phyloP scores from a whole-genome alignment of 495 filamentous ascomycete genomes.

The Hyaloscypha bicolor region DNA sequence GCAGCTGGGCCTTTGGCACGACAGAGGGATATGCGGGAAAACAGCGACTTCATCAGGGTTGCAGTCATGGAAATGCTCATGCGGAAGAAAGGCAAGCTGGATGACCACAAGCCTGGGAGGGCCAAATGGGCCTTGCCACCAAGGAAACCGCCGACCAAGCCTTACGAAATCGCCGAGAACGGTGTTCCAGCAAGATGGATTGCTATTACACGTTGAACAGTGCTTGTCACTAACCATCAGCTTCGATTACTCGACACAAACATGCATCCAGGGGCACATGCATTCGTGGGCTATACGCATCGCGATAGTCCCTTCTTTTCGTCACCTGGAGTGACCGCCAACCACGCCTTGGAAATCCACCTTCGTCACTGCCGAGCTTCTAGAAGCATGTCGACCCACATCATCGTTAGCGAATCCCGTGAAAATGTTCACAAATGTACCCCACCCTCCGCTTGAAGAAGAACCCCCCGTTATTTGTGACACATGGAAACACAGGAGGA shows the following conservation, averaged over 20 bases:
- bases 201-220: slow-evolving; percentile 20
- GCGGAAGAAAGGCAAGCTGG: slow-evolving; percentile 87
- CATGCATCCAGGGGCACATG: not conserved
- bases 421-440: slow-evolving; percentile 1
- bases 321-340: not conserved
- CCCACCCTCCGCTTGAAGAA: slow-evolving; percentile 17
- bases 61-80: slow-evolving; percentile 98
- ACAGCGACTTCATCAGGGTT: slow-evolving; percentile 90
- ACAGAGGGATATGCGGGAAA: slow-evolving; percentile 89
- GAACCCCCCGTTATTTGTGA: slow-evolving; percentile 2
- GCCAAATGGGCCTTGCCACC: slow-evolving; percentile 89
- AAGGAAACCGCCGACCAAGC: slow-evolving; percentile 59
- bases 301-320: not conserved
- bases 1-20: slow-evolving; percentile 54
- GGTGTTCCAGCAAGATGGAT: slow-evolving; percentile 57
- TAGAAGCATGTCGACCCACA: not conserved
- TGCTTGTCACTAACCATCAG: not conserved
- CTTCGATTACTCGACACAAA: not conserved
- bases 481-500: not conserved
- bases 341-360: not conserved
- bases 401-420: slow-evolving; percentile 1
- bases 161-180: slow-evolving; percentile 52
- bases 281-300: not conserved
- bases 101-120: slow-evolving; percentile 77
- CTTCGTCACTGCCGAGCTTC: slow-evolving; percentile 10